Evolutionary conservation across 257 asterid species (phyloP).

Genomic region (Craterostigma plantagineum): DNA sequence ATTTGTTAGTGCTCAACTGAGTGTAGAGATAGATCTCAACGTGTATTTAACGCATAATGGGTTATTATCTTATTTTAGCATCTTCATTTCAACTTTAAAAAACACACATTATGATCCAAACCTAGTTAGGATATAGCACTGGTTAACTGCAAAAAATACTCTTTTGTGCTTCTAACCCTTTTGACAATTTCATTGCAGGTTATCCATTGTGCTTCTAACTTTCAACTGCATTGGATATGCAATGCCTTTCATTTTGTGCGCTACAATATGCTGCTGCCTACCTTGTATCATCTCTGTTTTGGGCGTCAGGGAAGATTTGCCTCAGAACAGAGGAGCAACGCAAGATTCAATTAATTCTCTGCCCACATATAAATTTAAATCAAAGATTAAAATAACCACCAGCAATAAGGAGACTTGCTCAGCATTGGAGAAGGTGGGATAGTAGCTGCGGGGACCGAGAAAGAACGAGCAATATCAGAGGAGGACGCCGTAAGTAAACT

Average conservation of each 20-base stretch:
- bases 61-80: too few species aligned
- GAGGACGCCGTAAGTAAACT: constrained; percentile 76
- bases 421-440: too few species aligned
- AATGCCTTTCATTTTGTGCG: constrained; percentile 89
- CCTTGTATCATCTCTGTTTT: constrained; percentile 84
- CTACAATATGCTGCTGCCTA: constrained; percentile 93
- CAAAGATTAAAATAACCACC: constrained; percentile 35
- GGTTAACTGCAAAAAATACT: too few species aligned
- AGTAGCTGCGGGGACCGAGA: constrained; percentile 91
- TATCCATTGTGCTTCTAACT: constrained; percentile 79
- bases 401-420: constrained; percentile 25
- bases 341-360: constrained; percentile 79
- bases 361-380: constrained; percentile 70
- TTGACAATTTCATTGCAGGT: constrained; percentile 28
- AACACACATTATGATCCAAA: too few species aligned
- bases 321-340: constrained; percentile 84
- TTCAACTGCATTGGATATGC: constrained; percentile 93
- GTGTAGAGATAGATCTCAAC: too few species aligned
- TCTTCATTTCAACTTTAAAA: too few species aligned
- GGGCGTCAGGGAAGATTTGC: constrained; percentile 78
- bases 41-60: too few species aligned
- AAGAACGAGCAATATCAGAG: constrained; percentile 74
- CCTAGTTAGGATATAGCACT: too few species aligned
- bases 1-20: too few species aligned
- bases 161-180: too few species aligned